Percentiles rank a stretch among this genome's conserved stretches.
These are phyloP conservation scores for Zoysia japonica DNA, from an alignment of 176 grass and related monocot genomes.

Conservation along the genomic window DNA sequence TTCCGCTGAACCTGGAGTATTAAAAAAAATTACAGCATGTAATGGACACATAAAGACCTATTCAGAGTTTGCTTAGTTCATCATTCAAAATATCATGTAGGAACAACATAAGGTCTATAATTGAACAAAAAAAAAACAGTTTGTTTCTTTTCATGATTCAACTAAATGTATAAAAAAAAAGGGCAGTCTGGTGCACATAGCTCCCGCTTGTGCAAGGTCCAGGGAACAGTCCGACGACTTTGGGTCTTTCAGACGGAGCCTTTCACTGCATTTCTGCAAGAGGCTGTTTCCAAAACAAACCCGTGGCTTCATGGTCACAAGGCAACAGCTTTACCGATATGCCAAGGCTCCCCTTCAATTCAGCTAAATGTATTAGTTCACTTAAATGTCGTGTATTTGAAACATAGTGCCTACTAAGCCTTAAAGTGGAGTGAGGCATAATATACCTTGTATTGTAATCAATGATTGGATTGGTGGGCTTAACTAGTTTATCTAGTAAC, in stretches of 20 bases:
- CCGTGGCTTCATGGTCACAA: no score
- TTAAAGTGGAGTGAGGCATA: slow-evolving; percentile 5
- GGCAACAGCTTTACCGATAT: no score
- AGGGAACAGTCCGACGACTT: no score
- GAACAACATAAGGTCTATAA: slow-evolving; percentile 23
- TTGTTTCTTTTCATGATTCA: slow-evolving; percentile 20
- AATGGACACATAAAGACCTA: slow-evolving; percentile 5
- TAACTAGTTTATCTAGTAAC: slow-evolving; percentile 89
- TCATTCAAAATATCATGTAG: slow-evolving; percentile 17
- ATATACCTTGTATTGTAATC: slow-evolving; percentile 98
- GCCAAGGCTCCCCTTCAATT: no score
- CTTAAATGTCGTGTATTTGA: slow-evolving; percentile 1
- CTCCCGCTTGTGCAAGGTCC: no score
- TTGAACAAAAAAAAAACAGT: slow-evolving; percentile 4
- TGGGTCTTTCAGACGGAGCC: no score
- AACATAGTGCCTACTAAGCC: neutral
- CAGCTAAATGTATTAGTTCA: slow-evolving; percentile 1
- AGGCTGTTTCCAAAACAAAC: no score
- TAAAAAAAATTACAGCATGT: slow-evolving; percentile 34
- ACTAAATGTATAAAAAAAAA: no score
- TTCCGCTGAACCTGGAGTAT: slow-evolving; percentile 84
- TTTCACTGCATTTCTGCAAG: no score
- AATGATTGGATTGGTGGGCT: slow-evolving; percentile 76
- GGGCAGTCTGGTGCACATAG: no score
- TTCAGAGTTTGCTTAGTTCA: slow-evolving; percentile 7